Percentiles rank a stretch among this genome's conserved stretches.
Conservation (phyloP, 768 basidiomycete genomes). For the Mycena rosella region DNA sequence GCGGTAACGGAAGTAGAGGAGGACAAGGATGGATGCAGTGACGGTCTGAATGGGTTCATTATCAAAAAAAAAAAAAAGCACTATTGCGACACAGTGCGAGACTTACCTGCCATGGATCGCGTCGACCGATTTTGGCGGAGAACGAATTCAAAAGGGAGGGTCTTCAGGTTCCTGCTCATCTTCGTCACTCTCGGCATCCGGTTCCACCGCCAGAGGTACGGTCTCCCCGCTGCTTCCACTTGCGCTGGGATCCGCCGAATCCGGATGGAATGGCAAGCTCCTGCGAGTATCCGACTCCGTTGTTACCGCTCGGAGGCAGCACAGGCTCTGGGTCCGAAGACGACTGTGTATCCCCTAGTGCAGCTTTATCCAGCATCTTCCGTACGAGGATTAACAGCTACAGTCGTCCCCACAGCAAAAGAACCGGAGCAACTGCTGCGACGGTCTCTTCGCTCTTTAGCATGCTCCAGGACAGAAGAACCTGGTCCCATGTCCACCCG, state of each 20-base stretch:
- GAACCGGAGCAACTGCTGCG: background rate
- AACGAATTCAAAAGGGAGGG: background rate
- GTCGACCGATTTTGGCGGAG: background rate
- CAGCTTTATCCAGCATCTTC: background rate
- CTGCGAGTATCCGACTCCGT: no score
- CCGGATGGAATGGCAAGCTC: background rate
- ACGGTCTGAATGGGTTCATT: background rate
- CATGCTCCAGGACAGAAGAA: background rate
- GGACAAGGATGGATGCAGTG: background rate
- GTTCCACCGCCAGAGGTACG: background rate
- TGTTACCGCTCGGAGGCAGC: no score
- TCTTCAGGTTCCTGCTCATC: background rate
- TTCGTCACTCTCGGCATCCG: background rate
- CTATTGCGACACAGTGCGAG: no score
- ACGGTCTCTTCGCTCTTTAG: constrained; percentile 3
- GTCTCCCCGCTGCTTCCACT: background rate
- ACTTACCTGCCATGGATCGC: constrained; percentile 14
- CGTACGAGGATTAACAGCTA: background rate
- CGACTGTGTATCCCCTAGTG: background rate
- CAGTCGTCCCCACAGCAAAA: background rate
- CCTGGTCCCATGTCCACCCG: background rate
- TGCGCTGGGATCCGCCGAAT: background rate
- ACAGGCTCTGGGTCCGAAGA: no score
- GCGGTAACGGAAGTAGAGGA: constrained; percentile 1
- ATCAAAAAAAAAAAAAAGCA: no score